Percentiles rank a stretch among this genome's conserved stretches.
Conservation (phyloP, 2,329 filamentous ascomycete genomes). For the Fusarium coicis region DNA sequence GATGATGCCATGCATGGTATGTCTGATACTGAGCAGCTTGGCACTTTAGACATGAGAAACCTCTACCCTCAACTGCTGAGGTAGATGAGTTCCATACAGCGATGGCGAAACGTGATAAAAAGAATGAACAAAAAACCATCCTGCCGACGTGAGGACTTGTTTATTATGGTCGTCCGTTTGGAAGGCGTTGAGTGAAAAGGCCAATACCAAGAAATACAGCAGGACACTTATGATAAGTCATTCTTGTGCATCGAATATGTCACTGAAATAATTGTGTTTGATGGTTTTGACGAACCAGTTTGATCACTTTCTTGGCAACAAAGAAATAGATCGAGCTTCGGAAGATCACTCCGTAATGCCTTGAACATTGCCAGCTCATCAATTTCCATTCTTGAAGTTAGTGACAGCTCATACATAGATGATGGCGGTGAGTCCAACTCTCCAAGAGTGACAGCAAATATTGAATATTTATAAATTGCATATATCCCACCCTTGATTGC, state of each 20-base stretch:
- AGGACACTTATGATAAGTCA: neutral
- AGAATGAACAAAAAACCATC: neutral
- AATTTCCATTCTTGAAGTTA: neutral
- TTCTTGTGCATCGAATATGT: neutral
- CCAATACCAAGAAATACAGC: neutral
- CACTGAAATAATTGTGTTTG: neutral
- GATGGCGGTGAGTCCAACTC: constrained; percentile 21
- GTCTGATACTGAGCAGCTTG: neutral
- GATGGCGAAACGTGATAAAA: neutral
- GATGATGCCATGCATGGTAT: too few relatives aligned
- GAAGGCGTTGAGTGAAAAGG: neutral
- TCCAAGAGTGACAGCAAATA: neutral
- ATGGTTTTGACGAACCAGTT: neutral
- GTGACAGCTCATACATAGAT: constrained; percentile 26
- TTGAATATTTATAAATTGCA: neutral
- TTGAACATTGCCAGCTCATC: constrained; percentile 29
- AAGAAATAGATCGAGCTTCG: neutral
- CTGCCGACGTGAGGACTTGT: neutral
- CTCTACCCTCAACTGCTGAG: neutral
- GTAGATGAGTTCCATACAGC: neutral
- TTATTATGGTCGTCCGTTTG: neutral
- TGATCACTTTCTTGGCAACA: neutral
- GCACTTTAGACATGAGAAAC: too few relatives aligned
- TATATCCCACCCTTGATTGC: neutral
- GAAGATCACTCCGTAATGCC: neutral